Evolutionary conservation across 2,329 filamentous ascomycete species (phyloP).

Genomic region (Fusarium sp.): DNA sequence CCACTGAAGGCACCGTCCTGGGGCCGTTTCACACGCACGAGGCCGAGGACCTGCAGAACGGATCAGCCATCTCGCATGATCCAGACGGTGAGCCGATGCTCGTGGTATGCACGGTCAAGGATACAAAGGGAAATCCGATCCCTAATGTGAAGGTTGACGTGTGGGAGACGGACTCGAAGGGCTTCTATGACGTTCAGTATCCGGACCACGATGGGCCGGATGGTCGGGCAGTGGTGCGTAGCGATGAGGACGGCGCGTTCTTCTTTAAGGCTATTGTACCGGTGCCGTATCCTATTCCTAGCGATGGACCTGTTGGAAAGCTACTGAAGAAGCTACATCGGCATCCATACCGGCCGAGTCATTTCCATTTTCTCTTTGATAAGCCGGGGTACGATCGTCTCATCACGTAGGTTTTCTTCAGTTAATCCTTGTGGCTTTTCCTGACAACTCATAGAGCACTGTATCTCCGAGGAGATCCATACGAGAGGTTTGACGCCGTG

Average conservation of each 20-base stretch:
- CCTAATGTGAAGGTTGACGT: constrained; percentile 76
- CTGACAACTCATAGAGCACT: constrained; percentile 67
- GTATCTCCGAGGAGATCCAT: constrained; percentile 82
- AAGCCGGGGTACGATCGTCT: constrained; percentile 27
- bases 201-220: constrained; percentile 60
- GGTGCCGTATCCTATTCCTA: constrained; percentile 85
- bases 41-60: constrained; percentile 64
- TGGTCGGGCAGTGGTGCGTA: constrained; percentile 46
- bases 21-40: constrained; percentile 84
- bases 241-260: constrained; percentile 54
- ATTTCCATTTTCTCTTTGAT: constrained; percentile 92
- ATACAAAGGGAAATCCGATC: constrained; percentile 71
- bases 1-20: constrained; percentile 80
- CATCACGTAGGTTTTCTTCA: constrained; percentile 19
- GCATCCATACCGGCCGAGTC: constrained; percentile 80
- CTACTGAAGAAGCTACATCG: constrained; percentile 73
- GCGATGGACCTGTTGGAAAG: constrained; percentile 85
- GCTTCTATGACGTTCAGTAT: constrained; percentile 82
- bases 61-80: constrained; percentile 71
- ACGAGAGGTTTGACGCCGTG: constrained; percentile 86
- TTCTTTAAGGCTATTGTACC: constrained; percentile 89
- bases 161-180: constrained; percentile 82
- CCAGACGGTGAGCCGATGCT: constrained; percentile 74
- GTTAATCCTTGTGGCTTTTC: not conserved
- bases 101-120: constrained; percentile 74